A percentile compares a stretch with the other conserved stretches of the same genome.
These are phyloP conservation scores for Golubevia pallescens DNA, from an alignment of 1,284 basidiomycete species.

Conservation along the genomic window DNA sequence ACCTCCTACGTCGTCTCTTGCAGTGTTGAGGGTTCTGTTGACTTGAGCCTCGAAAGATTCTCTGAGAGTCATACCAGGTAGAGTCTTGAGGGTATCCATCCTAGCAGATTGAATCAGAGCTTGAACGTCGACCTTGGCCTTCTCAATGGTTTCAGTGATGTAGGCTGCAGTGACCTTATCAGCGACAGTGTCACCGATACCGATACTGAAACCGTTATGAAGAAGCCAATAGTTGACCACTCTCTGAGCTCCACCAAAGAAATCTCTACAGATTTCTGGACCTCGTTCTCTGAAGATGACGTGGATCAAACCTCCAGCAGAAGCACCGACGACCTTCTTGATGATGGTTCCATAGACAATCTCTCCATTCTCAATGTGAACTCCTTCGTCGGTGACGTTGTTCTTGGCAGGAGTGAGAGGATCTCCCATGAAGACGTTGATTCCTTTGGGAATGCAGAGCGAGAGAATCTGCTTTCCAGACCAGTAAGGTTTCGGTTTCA, in stretches of 20 bases:
- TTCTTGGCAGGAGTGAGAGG: slow-evolving; percentile 44
- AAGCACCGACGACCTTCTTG: slow-evolving; percentile 96
- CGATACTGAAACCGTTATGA: slow-evolving; percentile 98
- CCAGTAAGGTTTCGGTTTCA: slow-evolving; percentile 98
- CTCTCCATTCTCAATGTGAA: slow-evolving; percentile 96
- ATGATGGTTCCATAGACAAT: slow-evolving; percentile 93
- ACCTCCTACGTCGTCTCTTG: slow-evolving; percentile 93
- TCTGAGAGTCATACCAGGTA: slow-evolving; percentile 94
- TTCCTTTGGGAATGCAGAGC: slow-evolving; percentile 90
- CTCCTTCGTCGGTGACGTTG: slow-evolving; percentile 77
- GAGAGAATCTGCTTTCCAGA: slow-evolving; percentile 96
- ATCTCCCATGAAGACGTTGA: slow-evolving; percentile 75
- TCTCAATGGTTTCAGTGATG: slow-evolving; percentile 82
- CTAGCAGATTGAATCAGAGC: slow-evolving; percentile 54
- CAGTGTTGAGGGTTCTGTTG: slow-evolving; percentile 88
- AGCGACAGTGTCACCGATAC: slow-evolving; percentile 97
- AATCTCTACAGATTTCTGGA: slow-evolving; percentile 85
- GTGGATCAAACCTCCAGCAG: slow-evolving; percentile 87
- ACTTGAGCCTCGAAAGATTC: slow-evolving; percentile 96
- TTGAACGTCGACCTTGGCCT: slow-evolving; percentile 72
- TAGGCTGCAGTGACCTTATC: slow-evolving; percentile 81
- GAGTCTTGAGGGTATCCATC: slow-evolving; percentile 56
- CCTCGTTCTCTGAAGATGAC: slow-evolving; percentile 98
- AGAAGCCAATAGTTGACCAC: slow-evolving; percentile 98
- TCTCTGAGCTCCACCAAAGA: slow-evolving; percentile 92